Base-by-base conservation (phyloP, 2,329 filamentous ascomycete genomes). In the Elsinoe ampelina region DNA sequence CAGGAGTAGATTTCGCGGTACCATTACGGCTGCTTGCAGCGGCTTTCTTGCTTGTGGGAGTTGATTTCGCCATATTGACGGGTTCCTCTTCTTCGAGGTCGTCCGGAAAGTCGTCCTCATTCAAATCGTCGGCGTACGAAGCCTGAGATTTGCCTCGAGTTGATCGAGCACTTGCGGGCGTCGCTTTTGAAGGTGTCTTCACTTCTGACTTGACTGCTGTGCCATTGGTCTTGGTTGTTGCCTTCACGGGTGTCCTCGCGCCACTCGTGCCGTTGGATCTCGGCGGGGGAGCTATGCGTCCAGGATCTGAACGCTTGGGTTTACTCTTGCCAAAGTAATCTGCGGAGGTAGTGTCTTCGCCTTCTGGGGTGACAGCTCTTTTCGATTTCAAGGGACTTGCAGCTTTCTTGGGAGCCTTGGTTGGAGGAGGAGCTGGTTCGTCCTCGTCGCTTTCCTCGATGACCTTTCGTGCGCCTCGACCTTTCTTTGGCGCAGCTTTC, bases 401-500 rank as follows among this genome's bases (percentile, higher is more conserved):
- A 65, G 83, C 86, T 69, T 83, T 84, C 30, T 50, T 35, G 10
- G 26, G 7, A 30, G 32, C 45, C 30, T 50, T 52, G 7, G 76
- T 72, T 20, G 77, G 79, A 41, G 35, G 45, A 17, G 38, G 57
- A 17, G 5, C 50, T 20, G 66, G 73, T 34, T 80, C 76, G 4
- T 87, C 85, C 30, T 91, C 88, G 57, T 91, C 87, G 42, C 88
- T 92, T 61, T 95, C 89, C 60, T 90, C 83, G 47, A 93, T 74
- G 35, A 95, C 80, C 65, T 86, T 90, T 58, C 86, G 63, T 36
- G 64, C 70, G 70, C 75, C 71, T 70, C 75, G 69, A 36, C 75
- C 74, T 63, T 76, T 77, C 58, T 67, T 77, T 67, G 65, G 70
- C 68, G 34, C 67, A 59, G 55, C 66, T 64, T 62, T 68, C 66